Percentiles rank a stretch among this genome's conserved stretches.
phyloP scores from a whole-genome alignment of 768 basidiomycete species.

The Xerocomellus chrysenteron region DNA sequence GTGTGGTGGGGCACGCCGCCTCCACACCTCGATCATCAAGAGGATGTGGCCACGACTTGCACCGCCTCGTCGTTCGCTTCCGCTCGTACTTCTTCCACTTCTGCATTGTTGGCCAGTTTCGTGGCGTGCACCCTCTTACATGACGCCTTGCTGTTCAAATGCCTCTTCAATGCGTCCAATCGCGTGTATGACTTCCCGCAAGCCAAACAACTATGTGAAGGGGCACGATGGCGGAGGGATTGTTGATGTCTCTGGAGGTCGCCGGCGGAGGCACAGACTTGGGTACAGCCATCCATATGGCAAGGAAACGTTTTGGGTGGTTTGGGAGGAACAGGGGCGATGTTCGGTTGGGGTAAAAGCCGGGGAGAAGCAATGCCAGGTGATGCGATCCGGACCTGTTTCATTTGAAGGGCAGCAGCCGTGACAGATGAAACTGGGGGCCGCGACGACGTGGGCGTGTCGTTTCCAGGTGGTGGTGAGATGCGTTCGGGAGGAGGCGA shows the following conservation, averaged over 20 bases:
- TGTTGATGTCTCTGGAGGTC: conserved; percentile 31
- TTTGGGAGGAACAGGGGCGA: not conserved
- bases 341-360: not conserved
- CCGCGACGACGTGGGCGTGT: not conserved
- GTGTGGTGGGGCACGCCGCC: conserved; percentile 14
- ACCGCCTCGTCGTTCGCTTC: conserved; percentile 21
- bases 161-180: conserved; percentile 33
- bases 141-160: conserved; percentile 27
- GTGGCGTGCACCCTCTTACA: conserved; percentile 27
- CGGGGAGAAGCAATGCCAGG: conserved; percentile 9
- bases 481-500: not conserved
- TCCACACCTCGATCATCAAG: conserved; percentile 19
- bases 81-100: conserved; percentile 8
- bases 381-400: conserved; percentile 15
- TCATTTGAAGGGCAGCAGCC: conserved; percentile 10
- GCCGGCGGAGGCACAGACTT: conserved; percentile 29
- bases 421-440: conserved; percentile 4
- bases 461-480: not conserved
- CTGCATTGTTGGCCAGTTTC: conserved; percentile 5
- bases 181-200: conserved; percentile 32
- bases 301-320: conserved; percentile 25
- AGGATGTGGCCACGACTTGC: conserved; percentile 6
- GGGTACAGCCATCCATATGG: conserved; percentile 21
- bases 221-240: conserved; percentile 29
- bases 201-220: conserved; percentile 23